A percentile compares a stretch with the other conserved stretches of the same genome.
Conservation (phyloP, 306 rosid species). For the Rosa rugosa region DNA sequence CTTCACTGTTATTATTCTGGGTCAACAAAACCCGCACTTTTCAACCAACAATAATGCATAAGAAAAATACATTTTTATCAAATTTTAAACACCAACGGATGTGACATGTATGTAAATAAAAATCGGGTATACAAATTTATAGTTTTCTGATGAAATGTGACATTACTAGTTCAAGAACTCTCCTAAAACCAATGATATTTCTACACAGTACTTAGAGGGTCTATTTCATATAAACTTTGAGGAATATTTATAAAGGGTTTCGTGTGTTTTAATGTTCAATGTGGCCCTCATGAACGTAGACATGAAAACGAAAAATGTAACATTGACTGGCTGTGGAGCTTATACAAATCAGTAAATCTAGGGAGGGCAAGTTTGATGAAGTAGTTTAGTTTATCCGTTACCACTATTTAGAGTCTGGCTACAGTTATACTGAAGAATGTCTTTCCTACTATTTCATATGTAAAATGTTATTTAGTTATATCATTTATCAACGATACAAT, state of each 20-base stretch:
- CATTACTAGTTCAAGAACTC: neutral
- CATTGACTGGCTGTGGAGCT: neutral
- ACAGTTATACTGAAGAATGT: neutral
- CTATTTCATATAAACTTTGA: neutral
- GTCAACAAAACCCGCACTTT: neutral
- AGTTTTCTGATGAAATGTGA: neutral
- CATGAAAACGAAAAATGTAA: neutral
- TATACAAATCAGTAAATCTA: too few species aligned
- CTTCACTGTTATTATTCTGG: neutral
- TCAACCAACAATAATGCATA: neutral
- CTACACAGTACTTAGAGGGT: neutral
- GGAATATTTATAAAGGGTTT: neutral
- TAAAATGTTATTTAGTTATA: too few species aligned
- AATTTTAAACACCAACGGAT: neutral
- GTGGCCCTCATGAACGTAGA: neutral
- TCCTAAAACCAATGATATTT: neutral
- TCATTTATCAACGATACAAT: too few species aligned
- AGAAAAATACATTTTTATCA: neutral
- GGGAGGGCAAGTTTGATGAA: too few species aligned
- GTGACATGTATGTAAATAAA: neutral
- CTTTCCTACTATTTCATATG: neutral
- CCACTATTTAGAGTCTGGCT: too few species aligned
- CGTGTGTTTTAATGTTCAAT: neutral
- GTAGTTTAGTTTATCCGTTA: too few species aligned
- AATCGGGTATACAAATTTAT: neutral